These are phyloP conservation scores for Hyaloscypha finlandica DNA, from an alignment of 495 filamentous ascomycete species.

Conservation along the genomic window DNA sequence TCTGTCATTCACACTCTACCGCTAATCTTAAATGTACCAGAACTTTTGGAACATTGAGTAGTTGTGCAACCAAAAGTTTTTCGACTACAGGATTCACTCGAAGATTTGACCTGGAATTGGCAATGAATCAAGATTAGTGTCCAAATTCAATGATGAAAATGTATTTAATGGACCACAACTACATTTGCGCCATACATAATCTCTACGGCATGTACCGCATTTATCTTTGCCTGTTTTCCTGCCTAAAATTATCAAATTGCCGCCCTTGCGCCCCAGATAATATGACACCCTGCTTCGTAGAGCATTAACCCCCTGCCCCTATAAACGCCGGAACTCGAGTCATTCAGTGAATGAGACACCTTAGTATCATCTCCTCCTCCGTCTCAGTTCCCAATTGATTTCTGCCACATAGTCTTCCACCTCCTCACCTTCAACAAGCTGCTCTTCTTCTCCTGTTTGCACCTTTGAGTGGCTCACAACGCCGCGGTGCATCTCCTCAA, in stretches of 20 bases:
- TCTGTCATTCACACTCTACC: no score
- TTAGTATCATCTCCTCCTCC: slow-evolving; percentile 12
- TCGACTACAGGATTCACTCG: no score
- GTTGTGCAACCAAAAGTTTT: no score
- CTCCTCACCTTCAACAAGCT: slow-evolving; percentile 33
- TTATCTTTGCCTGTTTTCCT: background rate
- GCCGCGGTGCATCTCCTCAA: slow-evolving; percentile 16
- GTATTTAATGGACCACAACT: background rate
- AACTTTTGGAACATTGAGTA: no score
- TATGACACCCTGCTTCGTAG: background rate
- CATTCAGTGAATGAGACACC: background rate
- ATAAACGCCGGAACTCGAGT: background rate
- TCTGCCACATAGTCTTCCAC: slow-evolving; percentile 29
- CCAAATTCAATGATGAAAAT: background rate
- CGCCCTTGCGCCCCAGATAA: background rate
- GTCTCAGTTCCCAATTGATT: slow-evolving; percentile 36
- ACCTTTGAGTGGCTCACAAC: background rate
- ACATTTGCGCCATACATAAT: background rate
- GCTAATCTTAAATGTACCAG: no score
- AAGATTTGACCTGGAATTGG: no score
- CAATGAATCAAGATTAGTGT: no score
- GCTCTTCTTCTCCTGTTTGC: slow-evolving; percentile 1
- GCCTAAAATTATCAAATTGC: background rate
- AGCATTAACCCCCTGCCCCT: background rate
- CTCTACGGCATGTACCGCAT: background rate